Conservation (phyloP, 2,329 filamentous ascomycete genomes). For the Botryotinia narcissicola region DNA sequence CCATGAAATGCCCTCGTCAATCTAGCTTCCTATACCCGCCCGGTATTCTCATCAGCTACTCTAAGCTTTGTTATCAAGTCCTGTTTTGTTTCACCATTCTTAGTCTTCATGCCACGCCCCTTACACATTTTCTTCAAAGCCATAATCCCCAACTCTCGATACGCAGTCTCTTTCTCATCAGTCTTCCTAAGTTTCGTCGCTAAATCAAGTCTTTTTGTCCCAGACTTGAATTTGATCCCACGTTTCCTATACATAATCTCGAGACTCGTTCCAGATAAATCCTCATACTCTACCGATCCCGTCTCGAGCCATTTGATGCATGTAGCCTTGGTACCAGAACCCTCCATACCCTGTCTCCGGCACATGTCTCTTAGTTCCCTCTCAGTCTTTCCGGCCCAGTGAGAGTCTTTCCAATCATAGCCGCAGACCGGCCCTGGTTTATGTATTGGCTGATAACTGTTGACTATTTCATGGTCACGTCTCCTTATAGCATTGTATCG, state of each 20-base stretch:
- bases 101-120: background rate
- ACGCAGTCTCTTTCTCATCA: background rate
- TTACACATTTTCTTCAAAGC: background rate
- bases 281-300: background rate
- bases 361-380: constrained; percentile 25
- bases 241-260: background rate
- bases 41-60: background rate
- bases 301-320: background rate
- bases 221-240: background rate
- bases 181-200: background rate
- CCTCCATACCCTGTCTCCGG: constrained; percentile 2
- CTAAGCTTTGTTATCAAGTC: background rate
- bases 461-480: background rate
- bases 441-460: background rate
- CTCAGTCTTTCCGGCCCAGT: constrained; percentile 26
- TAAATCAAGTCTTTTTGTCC: background rate
- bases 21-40: background rate
- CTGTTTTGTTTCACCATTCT: background rate
- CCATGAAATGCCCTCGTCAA: background rate
- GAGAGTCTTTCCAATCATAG: constrained; percentile 29
- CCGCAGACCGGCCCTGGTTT: constrained; percentile 17
- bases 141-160: background rate
- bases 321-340: constrained; percentile 11
- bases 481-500: background rate
- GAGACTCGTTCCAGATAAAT: background rate